These are phyloP conservation scores for Solanum piurae DNA, from an alignment of 257 asterid species.

Conservation along the genomic window DNA sequence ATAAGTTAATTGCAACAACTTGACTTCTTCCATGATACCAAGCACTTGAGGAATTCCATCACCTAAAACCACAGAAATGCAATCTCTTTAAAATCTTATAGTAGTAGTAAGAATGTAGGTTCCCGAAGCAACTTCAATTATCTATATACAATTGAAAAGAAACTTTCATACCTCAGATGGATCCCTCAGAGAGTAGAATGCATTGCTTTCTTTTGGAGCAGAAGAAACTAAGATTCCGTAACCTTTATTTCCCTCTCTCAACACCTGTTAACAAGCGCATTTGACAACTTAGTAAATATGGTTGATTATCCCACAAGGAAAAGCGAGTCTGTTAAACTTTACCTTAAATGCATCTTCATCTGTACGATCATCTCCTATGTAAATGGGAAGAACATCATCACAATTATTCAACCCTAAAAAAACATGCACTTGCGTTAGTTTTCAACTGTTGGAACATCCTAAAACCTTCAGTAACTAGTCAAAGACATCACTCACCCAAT, in stretches of 20 bases:
- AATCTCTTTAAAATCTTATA: neutral
- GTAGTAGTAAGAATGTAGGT: neutral
- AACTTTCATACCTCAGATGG: slow-evolving; percentile 62
- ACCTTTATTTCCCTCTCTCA: slow-evolving; percentile 64
- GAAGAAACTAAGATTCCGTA: slow-evolving; percentile 86
- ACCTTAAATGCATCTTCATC: slow-evolving; percentile 99
- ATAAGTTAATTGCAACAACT: neutral
- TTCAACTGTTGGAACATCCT: neutral
- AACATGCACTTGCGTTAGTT: neutral
- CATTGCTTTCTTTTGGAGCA: slow-evolving; percentile 75
- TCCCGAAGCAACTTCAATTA: neutral
- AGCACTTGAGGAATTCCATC: slow-evolving; percentile 67
- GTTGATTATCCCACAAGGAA: neutral
- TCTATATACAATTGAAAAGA: neutral
- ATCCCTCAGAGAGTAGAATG: slow-evolving; percentile 78
- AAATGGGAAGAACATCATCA: slow-evolving; percentile 73
- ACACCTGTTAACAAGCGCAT: slow-evolving; percentile 27
- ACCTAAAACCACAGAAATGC: slow-evolving; percentile 33
- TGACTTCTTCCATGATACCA: slow-evolving; percentile 66
- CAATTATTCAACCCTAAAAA: slow-evolving; percentile 49
- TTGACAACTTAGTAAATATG: neutral
- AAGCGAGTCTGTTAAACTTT: neutral
- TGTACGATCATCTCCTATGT: slow-evolving; percentile 92
- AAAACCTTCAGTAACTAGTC: neutral
- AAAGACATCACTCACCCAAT: slow-evolving; percentile 48